phyloP scores from a whole-genome alignment of 129 eudicot species.

The Logfia minima region DNA sequence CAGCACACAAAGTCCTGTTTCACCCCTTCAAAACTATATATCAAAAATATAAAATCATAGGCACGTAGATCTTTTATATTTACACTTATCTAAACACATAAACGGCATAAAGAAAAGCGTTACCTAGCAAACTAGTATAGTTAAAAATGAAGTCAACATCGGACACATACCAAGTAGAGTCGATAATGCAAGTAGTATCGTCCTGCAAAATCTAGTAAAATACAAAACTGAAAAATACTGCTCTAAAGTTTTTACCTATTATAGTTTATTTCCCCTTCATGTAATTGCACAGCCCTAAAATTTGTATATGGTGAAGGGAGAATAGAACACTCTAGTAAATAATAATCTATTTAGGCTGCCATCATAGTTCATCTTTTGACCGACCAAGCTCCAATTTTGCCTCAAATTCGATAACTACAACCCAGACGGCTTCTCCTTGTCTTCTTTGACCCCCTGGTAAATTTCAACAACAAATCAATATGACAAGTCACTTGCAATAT shows the following conservation, averaged over 20 bases:
- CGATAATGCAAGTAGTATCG: background rate
- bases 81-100: background rate
- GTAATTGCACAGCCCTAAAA: background rate
- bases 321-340: background rate
- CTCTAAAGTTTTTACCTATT: conserved; percentile 3
- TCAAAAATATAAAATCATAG: background rate
- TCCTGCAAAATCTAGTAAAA: conserved; percentile 4
- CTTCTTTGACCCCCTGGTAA: conserved; percentile 22
- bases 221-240: background rate
- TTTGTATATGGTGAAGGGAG: background rate
- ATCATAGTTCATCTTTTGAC: background rate
- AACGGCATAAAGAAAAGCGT: background rate
- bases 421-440: conserved; percentile 15
- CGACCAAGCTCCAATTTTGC: background rate
- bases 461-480: background rate
- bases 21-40: background rate
- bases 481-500: background rate
- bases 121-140: background rate
- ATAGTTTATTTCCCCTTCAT: background rate
- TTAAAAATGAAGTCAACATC: background rate
- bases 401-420: background rate
- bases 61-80: background rate
- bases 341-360: conserved; percentile 6
- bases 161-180: background rate
- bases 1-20: background rate